A percentile compares a stretch with the other conserved stretches of the same genome.
phyloP scores from a whole-genome alignment of 169 alveolate species.

The Cryptosporidium canis region DNA sequence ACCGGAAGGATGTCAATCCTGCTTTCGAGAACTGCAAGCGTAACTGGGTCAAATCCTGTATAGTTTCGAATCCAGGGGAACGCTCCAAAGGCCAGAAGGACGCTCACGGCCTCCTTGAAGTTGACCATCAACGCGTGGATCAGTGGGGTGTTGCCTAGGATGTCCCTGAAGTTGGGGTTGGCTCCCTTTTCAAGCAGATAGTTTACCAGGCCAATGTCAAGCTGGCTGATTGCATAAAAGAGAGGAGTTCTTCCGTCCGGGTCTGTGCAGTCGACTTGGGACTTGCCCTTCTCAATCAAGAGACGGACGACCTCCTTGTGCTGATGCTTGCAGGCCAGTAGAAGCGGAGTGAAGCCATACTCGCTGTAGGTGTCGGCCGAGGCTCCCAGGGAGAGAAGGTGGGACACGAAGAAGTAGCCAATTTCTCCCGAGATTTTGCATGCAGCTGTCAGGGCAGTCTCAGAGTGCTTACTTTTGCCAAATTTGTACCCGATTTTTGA shows the following conservation, averaged over 20 bases:
- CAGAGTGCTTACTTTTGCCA: slow-evolving; percentile 61
- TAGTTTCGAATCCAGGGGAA: slow-evolving; percentile 62
- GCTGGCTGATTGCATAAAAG: slow-evolving; percentile 61
- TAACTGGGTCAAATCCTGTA: slow-evolving; percentile 63
- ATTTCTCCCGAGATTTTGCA: slow-evolving; percentile 67
- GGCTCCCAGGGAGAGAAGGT: slow-evolving; percentile 66
- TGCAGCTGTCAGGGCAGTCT: slow-evolving; percentile 62
- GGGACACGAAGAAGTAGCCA: slow-evolving; percentile 52
- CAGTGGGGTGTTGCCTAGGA: slow-evolving; percentile 61
- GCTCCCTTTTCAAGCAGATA: slow-evolving; percentile 56
- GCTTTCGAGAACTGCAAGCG: slow-evolving; percentile 53
- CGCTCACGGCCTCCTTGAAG: slow-evolving; percentile 42
- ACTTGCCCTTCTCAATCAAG: slow-evolving; percentile 45
- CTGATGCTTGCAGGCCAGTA: slow-evolving; percentile 41
- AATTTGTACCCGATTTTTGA: slow-evolving; percentile 49
- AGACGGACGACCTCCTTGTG: slow-evolving; percentile 47
- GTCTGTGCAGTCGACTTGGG: slow-evolving; percentile 23
- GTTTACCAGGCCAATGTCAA: slow-evolving; percentile 23
- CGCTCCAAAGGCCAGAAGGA: slow-evolving; percentile 26
- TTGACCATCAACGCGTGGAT: slow-evolving; percentile 63
- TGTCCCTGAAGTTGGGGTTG: slow-evolving; percentile 55
- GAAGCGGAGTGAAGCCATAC: slow-evolving; percentile 45
- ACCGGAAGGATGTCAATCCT: slow-evolving; percentile 31
- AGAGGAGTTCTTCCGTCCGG: slow-evolving; percentile 70
- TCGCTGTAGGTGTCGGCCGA: slow-evolving; percentile 44